These are phyloP conservation scores for Corylus avellana DNA, from an alignment of 306 rosid species.

Conservation along the genomic window DNA sequence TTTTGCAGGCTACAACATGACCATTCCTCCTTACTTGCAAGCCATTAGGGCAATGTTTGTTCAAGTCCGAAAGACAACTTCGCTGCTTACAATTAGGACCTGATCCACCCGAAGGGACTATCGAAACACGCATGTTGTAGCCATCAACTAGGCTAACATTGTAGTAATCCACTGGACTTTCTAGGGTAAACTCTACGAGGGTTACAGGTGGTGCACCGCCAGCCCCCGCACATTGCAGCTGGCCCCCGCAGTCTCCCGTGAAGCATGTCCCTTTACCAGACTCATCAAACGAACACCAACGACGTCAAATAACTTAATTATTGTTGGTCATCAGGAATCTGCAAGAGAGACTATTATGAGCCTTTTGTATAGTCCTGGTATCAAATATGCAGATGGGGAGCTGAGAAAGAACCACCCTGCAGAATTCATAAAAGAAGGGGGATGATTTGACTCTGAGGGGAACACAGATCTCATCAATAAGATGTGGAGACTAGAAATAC, in stretches of 20 bases:
- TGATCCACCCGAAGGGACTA: slow-evolving; percentile 37
- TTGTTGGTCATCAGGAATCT: slow-evolving; percentile 25
- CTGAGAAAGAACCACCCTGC: slow-evolving; percentile 44
- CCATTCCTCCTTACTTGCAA: slow-evolving; percentile 40
- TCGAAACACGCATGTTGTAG: slow-evolving; percentile 54
- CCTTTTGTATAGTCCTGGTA: slow-evolving; percentile 44
- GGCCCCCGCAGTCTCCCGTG: slow-evolving; percentile 64
- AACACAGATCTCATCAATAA: neutral
- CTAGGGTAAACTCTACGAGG: slow-evolving; percentile 63
- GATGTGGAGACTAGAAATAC: neutral
- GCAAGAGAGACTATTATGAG: slow-evolving; percentile 41
- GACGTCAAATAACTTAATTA: neutral
- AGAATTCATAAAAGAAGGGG: slow-evolving; percentile 39
- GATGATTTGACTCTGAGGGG: neutral
- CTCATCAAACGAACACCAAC: slow-evolving; percentile 42
- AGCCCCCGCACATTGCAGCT: slow-evolving; percentile 42
- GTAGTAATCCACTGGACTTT: slow-evolving; percentile 54
- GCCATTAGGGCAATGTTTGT: slow-evolving; percentile 40
- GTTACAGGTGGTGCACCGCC: slow-evolving; percentile 59
- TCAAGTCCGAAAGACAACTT: slow-evolving; percentile 36
- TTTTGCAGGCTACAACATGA: slow-evolving; percentile 48
- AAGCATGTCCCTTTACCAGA: slow-evolving; percentile 44
- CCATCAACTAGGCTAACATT: slow-evolving; percentile 77
- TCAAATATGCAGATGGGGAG: slow-evolving; percentile 45
- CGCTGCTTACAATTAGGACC: slow-evolving; percentile 25